Evolutionary conservation across 129 eudicot species (phyloP).

Genomic region (Lactuca saligna): DNA sequence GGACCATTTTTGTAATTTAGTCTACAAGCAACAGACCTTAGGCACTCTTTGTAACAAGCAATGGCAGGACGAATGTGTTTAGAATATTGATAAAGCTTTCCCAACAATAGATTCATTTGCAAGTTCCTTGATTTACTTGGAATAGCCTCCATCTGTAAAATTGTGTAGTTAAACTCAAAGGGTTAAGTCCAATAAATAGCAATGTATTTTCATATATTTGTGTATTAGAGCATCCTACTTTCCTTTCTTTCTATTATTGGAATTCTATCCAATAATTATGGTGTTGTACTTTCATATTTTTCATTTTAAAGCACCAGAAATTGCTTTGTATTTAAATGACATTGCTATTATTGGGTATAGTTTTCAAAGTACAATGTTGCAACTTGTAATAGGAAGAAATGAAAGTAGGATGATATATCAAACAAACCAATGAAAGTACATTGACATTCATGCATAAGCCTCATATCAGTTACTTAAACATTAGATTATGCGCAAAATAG

Average conservation of each 20-base stretch:
- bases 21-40: conserved; percentile 53
- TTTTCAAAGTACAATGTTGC: no score
- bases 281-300: no score
- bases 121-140: conserved; percentile 78
- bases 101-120: conserved; percentile 86
- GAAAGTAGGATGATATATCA: no score
- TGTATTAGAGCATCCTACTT: no score
- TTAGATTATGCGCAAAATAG: neutral
- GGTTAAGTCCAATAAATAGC: neutral
- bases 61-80: conserved; percentile 80
- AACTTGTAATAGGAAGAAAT: no score
- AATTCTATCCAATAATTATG: no score
- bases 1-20: neutral
- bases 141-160: conserved; percentile 81
- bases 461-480: neutral
- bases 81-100: conserved; percentile 77
- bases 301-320: no score
- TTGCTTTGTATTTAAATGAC: no score
- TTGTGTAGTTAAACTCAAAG: conserved; percentile 3
- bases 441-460: neutral
- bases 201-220: no score
- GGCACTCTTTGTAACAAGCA: conserved; percentile 84
- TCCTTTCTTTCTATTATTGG: no score
- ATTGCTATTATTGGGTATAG: no score
- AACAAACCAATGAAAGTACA: no score